These are phyloP conservation scores for Nicotiana paniculata DNA, from an alignment of 257 asterid species.

Conservation along the genomic window DNA sequence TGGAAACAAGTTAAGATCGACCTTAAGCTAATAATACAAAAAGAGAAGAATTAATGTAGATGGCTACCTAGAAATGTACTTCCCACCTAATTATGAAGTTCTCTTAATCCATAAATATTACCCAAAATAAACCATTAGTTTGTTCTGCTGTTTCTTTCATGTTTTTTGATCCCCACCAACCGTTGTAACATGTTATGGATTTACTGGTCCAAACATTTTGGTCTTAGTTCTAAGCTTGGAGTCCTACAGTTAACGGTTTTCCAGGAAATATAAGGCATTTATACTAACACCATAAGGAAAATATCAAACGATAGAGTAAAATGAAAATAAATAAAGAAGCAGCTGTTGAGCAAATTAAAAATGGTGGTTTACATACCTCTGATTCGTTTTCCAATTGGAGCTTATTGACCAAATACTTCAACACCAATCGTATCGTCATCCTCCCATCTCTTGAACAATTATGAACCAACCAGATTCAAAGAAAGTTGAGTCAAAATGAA, in stretches of 20 bases:
- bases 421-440: slow-evolving; percentile 74
- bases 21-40: slow-evolving; percentile 32
- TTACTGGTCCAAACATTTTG: slow-evolving; percentile 22
- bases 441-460: slow-evolving; percentile 60
- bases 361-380: slow-evolving; percentile 52
- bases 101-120: slow-evolving; percentile 8
- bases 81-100: slow-evolving; percentile 63
- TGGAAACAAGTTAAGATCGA: neutral
- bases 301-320: neutral
- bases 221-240: neutral
- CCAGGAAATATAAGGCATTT: neutral
- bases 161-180: slow-evolving; percentile 18
- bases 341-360: neutral
- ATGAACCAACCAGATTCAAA: neutral
- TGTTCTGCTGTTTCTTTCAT: slow-evolving; percentile 59
- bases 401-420: slow-evolving; percentile 79
- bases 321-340: neutral
- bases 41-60: slow-evolving; percentile 18
- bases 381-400: slow-evolving; percentile 80
- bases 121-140: slow-evolving; percentile 21
- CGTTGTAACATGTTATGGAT: neutral
- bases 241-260: neutral
- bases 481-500: neutral
- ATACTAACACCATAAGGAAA: neutral
- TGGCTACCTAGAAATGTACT: slow-evolving; percentile 32